phyloP scores from a whole-genome alignment of 2,329 filamentous ascomycete genomes.

The Paraphaeosphaeria minitans region DNA sequence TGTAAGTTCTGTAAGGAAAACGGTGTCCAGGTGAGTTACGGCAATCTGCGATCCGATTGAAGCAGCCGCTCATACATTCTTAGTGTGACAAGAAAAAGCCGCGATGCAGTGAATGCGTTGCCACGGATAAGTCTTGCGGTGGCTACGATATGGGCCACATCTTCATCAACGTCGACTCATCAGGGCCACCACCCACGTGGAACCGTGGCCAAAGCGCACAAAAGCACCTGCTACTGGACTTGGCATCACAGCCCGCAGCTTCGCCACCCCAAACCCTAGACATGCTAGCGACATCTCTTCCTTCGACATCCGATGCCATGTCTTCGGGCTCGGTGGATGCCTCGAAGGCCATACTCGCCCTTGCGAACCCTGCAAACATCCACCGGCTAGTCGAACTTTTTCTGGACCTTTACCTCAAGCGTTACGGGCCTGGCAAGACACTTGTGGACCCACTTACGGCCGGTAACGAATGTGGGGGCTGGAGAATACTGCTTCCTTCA shows the following conservation, averaged over 20 bases:
- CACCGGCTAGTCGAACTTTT: conserved; percentile 20
- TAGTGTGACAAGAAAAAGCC: conserved; percentile 32
- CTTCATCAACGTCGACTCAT: conserved; percentile 30
- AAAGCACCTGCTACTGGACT: conserved; percentile 27
- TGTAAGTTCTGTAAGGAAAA: conserved; percentile 25
- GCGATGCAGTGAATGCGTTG: conserved; percentile 24
- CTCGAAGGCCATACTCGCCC: conserved; percentile 7
- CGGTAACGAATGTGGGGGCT: conserved; percentile 24
- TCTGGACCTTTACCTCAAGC: conserved; percentile 24
- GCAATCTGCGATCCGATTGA: neutral
- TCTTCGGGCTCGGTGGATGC: conserved; percentile 5
- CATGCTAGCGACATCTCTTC: neutral
- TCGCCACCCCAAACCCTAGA: conserved; percentile 11
- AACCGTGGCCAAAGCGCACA: conserved; percentile 26
- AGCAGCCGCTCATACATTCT: neutral
- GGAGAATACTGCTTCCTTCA: conserved; percentile 21
- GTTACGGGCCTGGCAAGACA: conserved; percentile 15
- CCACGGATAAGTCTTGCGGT: conserved; percentile 22
- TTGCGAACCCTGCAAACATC: conserved; percentile 17
- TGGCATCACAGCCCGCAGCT: conserved; percentile 21
- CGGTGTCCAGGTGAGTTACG: conserved; percentile 14
- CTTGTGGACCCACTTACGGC: conserved; percentile 14
- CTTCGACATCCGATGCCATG: conserved; percentile 1
- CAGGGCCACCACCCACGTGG: conserved; percentile 24
- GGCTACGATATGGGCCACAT: conserved; percentile 27